phyloP scores from a whole-genome alignment of 2,329 filamentous ascomycete species.

The Alternaria atra region DNA sequence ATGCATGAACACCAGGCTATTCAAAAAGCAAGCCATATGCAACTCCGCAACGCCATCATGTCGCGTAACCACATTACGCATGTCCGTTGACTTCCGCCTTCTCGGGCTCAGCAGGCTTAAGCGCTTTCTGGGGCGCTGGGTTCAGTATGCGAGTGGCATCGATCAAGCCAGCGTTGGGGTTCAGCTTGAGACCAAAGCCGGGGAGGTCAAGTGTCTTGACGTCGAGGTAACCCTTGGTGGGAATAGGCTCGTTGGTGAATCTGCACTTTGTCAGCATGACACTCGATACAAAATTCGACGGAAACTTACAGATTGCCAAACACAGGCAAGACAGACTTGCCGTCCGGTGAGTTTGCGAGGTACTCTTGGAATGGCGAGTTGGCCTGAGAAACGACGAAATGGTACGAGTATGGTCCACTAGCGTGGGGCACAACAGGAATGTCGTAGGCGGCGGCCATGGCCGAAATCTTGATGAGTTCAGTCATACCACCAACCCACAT shows the following conservation, averaged over 20 bases:
- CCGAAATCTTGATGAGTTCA: constrained; percentile 86
- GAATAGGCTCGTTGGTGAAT: constrained; percentile 21
- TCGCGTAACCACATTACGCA: constrained; percentile 16
- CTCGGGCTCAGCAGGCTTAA: constrained; percentile 44
- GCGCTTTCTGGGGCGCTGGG: constrained; percentile 63
- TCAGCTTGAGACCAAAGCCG: constrained; percentile 88
- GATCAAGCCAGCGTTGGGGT: constrained; percentile 81
- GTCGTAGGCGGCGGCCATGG: constrained; percentile 91
- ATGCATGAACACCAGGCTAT: constrained; percentile 15
- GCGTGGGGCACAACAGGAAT: constrained; percentile 96
- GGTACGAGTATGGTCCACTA: constrained; percentile 92
- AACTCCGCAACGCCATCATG: constrained; percentile 18
- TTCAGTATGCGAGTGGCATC: constrained; percentile 77
- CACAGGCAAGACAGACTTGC: constrained; percentile 87
- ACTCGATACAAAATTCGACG: background rate
- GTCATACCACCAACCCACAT: constrained; percentile 98
- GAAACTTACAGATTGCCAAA: constrained; percentile 93
- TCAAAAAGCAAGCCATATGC: constrained; percentile 10
- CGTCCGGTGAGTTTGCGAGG: constrained; percentile 89
- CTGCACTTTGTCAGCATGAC: constrained; percentile 1
- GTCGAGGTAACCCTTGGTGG: constrained; percentile 78
- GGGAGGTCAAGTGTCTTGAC: constrained; percentile 84
- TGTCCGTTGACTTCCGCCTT: constrained; percentile 31
- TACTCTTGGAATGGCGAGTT: constrained; percentile 98
- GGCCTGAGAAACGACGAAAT: constrained; percentile 92